phyloP scores from a whole-genome alignment of 345 rosid genomes.

The Hibiscus syriacus region DNA sequence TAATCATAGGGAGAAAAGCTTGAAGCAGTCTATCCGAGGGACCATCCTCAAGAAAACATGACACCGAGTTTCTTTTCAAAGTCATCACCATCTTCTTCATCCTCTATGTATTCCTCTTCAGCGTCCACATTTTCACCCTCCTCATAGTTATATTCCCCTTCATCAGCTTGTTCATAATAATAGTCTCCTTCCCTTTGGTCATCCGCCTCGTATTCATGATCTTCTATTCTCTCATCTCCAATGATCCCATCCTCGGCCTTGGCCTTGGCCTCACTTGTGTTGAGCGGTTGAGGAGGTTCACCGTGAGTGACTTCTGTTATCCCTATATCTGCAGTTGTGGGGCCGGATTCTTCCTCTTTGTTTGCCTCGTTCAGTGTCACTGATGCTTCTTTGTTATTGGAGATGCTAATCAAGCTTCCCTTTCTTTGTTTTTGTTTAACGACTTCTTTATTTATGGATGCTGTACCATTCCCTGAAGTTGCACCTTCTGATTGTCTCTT shows the following conservation, averaged over 20 bases:
- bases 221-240: conserved; percentile 38
- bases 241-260: conserved; percentile 32
- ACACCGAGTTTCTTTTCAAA: conserved; percentile 58
- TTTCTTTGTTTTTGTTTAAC: conserved; percentile 12
- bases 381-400: background rate
- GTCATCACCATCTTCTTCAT: conserved; percentile 57
- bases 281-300: conserved; percentile 21
- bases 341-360: conserved; percentile 26
- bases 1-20: background rate
- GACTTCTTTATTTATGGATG: conserved; percentile 12
- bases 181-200: conserved; percentile 42
- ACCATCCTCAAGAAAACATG: conserved; percentile 37
- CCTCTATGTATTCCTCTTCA: conserved; percentile 54
- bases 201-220: conserved; percentile 43
- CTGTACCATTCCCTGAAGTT: conserved; percentile 22
- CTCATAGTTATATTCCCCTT: conserved; percentile 58
- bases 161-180: conserved; percentile 54
- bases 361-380: conserved; percentile 12
- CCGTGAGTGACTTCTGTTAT: conserved; percentile 22
- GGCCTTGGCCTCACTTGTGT: conserved; percentile 25
- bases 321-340: conserved; percentile 12
- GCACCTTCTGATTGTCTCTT: conserved; percentile 51
- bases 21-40: conserved; percentile 3
- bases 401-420: conserved; percentile 2
- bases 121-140: conserved; percentile 57